A percentile compares a stretch with the other conserved stretches of the same genome.
phyloP scores from a whole-genome alignment of 352 stramenopile species.

The Pythium plurisporium region DNA sequence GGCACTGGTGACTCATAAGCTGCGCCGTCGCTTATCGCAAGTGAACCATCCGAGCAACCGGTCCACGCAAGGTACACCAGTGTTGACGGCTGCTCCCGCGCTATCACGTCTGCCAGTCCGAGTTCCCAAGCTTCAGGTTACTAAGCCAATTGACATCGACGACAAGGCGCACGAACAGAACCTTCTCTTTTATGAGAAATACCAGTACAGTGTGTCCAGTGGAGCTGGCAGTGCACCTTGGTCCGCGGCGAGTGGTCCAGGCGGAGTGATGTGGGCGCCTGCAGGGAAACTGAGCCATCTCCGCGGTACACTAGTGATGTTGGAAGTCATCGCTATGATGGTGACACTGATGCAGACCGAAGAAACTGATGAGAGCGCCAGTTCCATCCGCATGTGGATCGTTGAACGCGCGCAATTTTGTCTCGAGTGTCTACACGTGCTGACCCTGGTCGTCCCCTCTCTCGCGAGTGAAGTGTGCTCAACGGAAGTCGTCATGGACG shows the following conservation, averaged over 20 bases:
- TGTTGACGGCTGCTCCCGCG: conserved; percentile 49
- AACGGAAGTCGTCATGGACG: conserved; percentile 59
- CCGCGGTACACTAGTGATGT: conserved; percentile 66
- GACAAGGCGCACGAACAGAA: conserved; percentile 84
- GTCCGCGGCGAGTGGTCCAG: conserved; percentile 46
- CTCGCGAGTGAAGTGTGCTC: conserved; percentile 74
- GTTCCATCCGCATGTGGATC: conserved; percentile 59
- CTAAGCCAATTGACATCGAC: conserved; percentile 78
- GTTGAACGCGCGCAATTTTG: conserved; percentile 78
- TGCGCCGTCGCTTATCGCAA: conserved; percentile 59
- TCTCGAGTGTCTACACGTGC: conserved; percentile 63
- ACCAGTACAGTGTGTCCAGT: conserved; percentile 64
- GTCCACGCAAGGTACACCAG: conserved; percentile 24
- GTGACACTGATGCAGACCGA: conserved; percentile 49
- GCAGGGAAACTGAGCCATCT: conserved; percentile 73
- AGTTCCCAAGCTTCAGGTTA: conserved; percentile 66
- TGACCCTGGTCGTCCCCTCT: conserved; percentile 69
- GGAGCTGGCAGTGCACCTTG: conserved; percentile 40
- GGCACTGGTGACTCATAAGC: conserved; percentile 60
- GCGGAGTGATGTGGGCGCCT: conserved; percentile 63
- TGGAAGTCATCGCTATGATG: conserved; percentile 76
- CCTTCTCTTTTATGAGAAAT: conserved; percentile 80
- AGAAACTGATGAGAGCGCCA: conserved; percentile 50
- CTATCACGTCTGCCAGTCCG: conserved; percentile 58
- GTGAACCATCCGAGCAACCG: conserved; percentile 55